Percentiles rank a stretch among this genome's conserved stretches.
phyloP scores from a whole-genome alignment of 1,139 yeast genomes.

The Hyphopichia pseudoburtonii region DNA sequence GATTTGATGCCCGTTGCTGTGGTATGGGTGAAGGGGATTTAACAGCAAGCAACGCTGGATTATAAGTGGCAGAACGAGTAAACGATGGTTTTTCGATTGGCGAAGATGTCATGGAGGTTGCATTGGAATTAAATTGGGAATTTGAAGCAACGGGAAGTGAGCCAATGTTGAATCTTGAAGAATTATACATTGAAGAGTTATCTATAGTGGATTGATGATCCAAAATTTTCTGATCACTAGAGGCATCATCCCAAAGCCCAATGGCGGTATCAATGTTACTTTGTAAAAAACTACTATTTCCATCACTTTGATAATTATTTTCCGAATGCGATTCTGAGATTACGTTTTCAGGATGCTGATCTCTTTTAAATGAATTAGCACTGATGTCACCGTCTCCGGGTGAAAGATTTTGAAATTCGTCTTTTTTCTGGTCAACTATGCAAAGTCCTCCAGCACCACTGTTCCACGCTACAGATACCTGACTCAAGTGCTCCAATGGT shows the following conservation, averaged over 20 bases:
- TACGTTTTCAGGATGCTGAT: background rate
- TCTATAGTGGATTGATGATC: constrained; percentile 5
- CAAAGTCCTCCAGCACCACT: constrained; percentile 45
- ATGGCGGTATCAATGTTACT: background rate
- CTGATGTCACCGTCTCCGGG: background rate
- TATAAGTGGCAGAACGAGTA: constrained; percentile 21
- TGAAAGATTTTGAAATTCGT: constrained; percentile 34
- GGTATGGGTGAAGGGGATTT: constrained; percentile 18
- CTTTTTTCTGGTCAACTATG: constrained; percentile 52
- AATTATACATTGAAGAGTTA: constrained; percentile 1
- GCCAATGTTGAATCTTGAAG: constrained; percentile 13
- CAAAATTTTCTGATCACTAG: constrained; percentile 3
- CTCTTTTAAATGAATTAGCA: background rate
- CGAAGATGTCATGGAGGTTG: constrained; percentile 21
- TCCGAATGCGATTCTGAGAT: background rate
- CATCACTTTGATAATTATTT: background rate
- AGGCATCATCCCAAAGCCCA: constrained; percentile 4
- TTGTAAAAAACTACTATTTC: background rate
- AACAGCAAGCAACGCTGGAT: constrained; percentile 13
- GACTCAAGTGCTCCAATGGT: constrained; percentile 54
- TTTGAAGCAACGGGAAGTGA: constrained; percentile 22
- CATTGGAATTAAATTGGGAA: constrained; percentile 7
- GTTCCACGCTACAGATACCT: constrained; percentile 59
- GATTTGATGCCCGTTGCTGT: constrained; percentile 11
- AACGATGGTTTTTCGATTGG: constrained; percentile 28